These are phyloP conservation scores for Cucurbitaria berberidis DNA, from an alignment of 2,329 filamentous ascomycete species.

Conservation along the genomic window DNA sequence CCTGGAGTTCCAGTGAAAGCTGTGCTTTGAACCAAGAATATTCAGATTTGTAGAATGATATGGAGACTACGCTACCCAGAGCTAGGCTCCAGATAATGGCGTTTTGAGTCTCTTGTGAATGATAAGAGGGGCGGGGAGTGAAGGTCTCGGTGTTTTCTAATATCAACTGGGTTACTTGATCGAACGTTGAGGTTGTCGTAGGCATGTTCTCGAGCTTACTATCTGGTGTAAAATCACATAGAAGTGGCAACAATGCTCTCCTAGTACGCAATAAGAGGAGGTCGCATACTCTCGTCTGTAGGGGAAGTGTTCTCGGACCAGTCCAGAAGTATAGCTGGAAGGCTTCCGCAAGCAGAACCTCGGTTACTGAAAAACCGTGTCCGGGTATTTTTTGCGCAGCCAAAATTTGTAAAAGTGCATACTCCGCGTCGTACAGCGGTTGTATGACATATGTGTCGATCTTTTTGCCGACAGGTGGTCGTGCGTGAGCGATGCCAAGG, in stretches of 20 bases:
- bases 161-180: neutral
- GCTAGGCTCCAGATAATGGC: constrained; percentile 24
- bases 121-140: constrained; percentile 5
- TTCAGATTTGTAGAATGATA: constrained; percentile 14
- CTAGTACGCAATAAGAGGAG: constrained; percentile 22
- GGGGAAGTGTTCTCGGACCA: constrained; percentile 18
- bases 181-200: neutral
- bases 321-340: constrained; percentile 30
- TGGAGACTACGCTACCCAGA: constrained; percentile 24
- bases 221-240: constrained; percentile 14
- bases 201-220: neutral
- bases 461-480: constrained; percentile 4
- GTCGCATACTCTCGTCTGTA: constrained; percentile 24
- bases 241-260: constrained; percentile 19
- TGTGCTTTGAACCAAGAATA: constrained; percentile 24
- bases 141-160: neutral
- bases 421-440: constrained; percentile 26
- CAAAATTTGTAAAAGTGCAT: constrained; percentile 15
- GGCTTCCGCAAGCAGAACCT: constrained; percentile 22
- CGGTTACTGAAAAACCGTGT: constrained; percentile 15
- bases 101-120: constrained; percentile 15
- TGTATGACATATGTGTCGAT: constrained; percentile 17
- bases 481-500: constrained; percentile 12
- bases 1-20: constrained; percentile 15
- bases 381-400: constrained; percentile 14